These are phyloP conservation scores for Cucurbita maxima DNA, from an alignment of 306 rosid species.

Conservation along the genomic window DNA sequence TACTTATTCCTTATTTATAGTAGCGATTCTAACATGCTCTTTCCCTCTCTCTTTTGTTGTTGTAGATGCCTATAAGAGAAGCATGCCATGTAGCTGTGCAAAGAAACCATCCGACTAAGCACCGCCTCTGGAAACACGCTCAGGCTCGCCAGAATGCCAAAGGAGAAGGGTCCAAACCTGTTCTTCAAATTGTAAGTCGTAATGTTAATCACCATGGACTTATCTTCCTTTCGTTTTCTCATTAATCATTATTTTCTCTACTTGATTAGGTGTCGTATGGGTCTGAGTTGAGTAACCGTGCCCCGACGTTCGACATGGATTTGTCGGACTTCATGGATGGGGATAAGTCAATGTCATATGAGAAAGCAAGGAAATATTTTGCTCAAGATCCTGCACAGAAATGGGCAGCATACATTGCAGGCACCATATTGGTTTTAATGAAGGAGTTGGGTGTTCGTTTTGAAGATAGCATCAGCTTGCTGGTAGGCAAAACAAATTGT, in stretches of 20 bases:
- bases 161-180: slow-evolving; percentile 54
- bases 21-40: background rate
- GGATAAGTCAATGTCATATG: slow-evolving; percentile 52
- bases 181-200: slow-evolving; percentile 76
- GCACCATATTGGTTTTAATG: slow-evolving; percentile 78
- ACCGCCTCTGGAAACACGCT: slow-evolving; percentile 93
- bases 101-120: slow-evolving; percentile 64
- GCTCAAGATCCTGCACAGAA: slow-evolving; percentile 93
- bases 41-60: background rate
- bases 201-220: background rate
- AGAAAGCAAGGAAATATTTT: slow-evolving; percentile 61
- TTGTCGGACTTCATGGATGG: slow-evolving; percentile 81
- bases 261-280: slow-evolving; percentile 80
- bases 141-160: slow-evolving; percentile 69
- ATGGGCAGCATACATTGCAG: slow-evolving; percentile 99
- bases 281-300: slow-evolving; percentile 80
- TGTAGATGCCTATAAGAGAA: slow-evolving; percentile 89
- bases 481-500: slow-evolving; percentile 29
- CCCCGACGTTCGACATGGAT: slow-evolving; percentile 94
- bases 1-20: background rate
- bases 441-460: slow-evolving; percentile 64
- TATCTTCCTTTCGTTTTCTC: slow-evolving; percentile 1
- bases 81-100: slow-evolving; percentile 95
- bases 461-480: slow-evolving; percentile 70
- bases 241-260: slow-evolving; percentile 4